A percentile compares a stretch with the other conserved stretches of the same genome.
Conservation (phyloP, 257 asterid species). For the Solanum tarijense region DNA sequence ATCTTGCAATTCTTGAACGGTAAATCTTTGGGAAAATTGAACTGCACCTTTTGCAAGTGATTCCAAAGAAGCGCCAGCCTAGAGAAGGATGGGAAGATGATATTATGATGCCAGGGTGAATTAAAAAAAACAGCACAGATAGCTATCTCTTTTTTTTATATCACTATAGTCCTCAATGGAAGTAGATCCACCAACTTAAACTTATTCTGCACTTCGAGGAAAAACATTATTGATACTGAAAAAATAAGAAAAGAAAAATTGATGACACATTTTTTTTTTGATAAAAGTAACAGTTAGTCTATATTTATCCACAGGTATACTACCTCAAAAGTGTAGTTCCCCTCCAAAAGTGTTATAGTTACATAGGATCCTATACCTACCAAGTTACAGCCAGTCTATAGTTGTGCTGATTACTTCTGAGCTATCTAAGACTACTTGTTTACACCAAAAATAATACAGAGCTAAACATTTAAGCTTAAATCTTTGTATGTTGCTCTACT, state of each 20-base stretch:
- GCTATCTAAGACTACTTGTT: no score
- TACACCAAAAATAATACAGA: no score
- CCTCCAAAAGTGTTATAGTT: no score
- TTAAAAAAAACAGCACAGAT: not conserved
- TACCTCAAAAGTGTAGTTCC: no score
- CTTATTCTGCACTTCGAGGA: not conserved
- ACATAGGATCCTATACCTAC: no score
- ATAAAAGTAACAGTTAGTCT: no score
- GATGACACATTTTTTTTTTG: not conserved
- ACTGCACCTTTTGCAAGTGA: slow-evolving; percentile 84
- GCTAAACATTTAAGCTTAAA: no score
- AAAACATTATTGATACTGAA: not conserved
- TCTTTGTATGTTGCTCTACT: no score
- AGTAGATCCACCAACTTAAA: not conserved
- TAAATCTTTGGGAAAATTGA: slow-evolving; percentile 57
- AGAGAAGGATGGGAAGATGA: not conserved
- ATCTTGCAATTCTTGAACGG: slow-evolving; percentile 47
- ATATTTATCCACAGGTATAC: no score
- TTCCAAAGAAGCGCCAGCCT: slow-evolving; percentile 90
- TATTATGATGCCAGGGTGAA: not conserved
- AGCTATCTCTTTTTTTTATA: not conserved
- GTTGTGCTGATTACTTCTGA: no score
- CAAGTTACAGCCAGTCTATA: no score
- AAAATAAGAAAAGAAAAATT: not conserved
- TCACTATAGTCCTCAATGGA: not conserved